phyloP scores from a whole-genome alignment of 768 basidiomycete species.

The Favolaschia claudopus region DNA sequence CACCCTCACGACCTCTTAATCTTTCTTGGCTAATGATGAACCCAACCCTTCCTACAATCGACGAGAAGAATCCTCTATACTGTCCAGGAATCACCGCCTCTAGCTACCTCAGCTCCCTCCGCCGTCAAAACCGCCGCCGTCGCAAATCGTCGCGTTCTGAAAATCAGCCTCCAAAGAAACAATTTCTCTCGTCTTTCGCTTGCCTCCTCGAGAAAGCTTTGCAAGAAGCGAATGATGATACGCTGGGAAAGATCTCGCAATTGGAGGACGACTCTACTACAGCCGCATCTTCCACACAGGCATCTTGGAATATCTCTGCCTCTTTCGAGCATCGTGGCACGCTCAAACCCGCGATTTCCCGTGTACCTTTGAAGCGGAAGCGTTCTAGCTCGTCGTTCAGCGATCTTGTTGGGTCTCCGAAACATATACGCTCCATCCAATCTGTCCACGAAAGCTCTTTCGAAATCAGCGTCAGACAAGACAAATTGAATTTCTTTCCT shows the following conservation, averaged over 20 bases:
- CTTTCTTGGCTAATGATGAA: background rate
- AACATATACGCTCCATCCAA: conserved; percentile 51
- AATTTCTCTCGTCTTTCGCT: conserved; percentile 42
- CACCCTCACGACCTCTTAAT: conserved; percentile 18
- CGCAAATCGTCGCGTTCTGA: conserved; percentile 19
- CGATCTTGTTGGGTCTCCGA: conserved; percentile 50
- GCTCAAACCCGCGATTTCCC: conserved; percentile 7
- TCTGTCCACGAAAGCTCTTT: conserved; percentile 54
- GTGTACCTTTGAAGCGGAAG: conserved; percentile 37
- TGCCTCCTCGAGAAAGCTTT: conserved; percentile 40
- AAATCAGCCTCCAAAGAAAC: conserved; percentile 19
- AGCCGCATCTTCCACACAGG: conserved; percentile 2
- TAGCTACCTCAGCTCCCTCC: conserved; percentile 54
- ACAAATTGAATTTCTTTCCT: conserved; percentile 37
- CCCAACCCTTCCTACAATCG: conserved; percentile 44
- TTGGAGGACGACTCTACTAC: conserved; percentile 7
- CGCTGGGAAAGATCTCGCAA: background rate
- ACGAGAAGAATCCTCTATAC: conserved; percentile 65
- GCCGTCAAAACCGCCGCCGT: conserved; percentile 35
- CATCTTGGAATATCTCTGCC: background rate
- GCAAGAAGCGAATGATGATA: conserved; percentile 21
- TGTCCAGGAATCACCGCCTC: conserved; percentile 59
- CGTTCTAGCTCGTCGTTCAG: conserved; percentile 43
- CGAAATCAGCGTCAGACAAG: conserved; percentile 47
- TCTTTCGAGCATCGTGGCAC: conserved; percentile 14